These are phyloP conservation scores for Fusarium irregulare DNA, from an alignment of 2,329 filamentous ascomycete genomes.

Conservation along the genomic window DNA sequence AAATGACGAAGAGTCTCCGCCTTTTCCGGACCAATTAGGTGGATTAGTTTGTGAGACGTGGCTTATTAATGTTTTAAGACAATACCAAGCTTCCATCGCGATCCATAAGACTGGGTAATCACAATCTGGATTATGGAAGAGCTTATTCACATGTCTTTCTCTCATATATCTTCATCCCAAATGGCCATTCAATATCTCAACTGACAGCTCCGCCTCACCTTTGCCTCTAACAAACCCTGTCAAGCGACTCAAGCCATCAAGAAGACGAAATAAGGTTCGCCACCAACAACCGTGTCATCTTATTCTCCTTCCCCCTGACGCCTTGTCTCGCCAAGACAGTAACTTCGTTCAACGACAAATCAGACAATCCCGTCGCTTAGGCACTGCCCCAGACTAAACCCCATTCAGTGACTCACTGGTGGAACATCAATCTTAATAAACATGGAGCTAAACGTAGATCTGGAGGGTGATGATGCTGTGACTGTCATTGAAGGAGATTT, in stretches of 20 bases:
- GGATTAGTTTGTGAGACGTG: background rate
- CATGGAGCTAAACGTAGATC: background rate
- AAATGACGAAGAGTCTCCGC: background rate
- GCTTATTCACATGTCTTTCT: too few species aligned
- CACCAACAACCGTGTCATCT: background rate
- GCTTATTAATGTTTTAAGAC: background rate
- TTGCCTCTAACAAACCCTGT: background rate
- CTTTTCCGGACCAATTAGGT: background rate
- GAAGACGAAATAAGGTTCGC: background rate
- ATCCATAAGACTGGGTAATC: too few species aligned
- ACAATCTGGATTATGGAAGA: too few species aligned
- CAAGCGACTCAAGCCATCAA: background rate
- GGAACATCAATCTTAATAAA: background rate
- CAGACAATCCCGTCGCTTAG: background rate
- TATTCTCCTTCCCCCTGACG: background rate
- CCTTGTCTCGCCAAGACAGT: background rate
- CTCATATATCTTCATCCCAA: too few species aligned
- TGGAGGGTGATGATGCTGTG: background rate
- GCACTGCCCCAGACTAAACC: background rate
- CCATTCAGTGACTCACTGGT: background rate
- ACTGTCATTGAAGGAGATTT: background rate
- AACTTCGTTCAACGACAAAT: background rate
- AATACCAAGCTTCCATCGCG: too few species aligned
- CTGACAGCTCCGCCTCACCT: too few species aligned
- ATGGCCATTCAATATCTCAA: too few species aligned